Conservation (phyloP, 192 early-diverging fungal genomes). For the Pilaira anomala region DNA sequence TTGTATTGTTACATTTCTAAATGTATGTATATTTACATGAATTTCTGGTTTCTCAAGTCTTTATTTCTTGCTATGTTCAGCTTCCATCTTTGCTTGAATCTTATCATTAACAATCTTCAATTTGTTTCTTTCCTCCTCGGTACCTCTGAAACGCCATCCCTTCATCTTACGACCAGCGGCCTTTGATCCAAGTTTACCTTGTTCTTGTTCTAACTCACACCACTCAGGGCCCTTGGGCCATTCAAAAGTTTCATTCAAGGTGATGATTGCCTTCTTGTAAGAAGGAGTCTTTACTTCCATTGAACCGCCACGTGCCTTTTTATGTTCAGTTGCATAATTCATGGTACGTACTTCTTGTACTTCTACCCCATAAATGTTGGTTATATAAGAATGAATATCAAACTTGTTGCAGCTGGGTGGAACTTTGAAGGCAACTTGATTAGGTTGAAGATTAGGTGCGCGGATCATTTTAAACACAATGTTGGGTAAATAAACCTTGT, state of each 20-base stretch:
- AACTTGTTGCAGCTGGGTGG: slow-evolving; percentile 91
- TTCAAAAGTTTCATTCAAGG: slow-evolving; percentile 46
- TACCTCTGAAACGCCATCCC: slow-evolving; percentile 51
- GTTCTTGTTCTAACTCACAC: slow-evolving; percentile 40
- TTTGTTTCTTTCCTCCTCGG: slow-evolving; percentile 33
- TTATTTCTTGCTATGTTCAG: slow-evolving; percentile 39
- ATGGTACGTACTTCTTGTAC: slow-evolving; percentile 87
- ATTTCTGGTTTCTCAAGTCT: background rate
- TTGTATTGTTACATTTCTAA: too few species aligned
- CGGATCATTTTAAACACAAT: slow-evolving; percentile 79
- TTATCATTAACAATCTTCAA: slow-evolving; percentile 40
- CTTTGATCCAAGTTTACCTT: slow-evolving; percentile 39
- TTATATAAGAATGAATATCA: slow-evolving; percentile 84
- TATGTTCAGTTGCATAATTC: slow-evolving; percentile 70
- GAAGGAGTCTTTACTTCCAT: slow-evolving; percentile 30
- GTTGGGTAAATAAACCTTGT: slow-evolving; percentile 84
- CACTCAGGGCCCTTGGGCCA: slow-evolving; percentile 47
- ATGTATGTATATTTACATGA: too few species aligned
- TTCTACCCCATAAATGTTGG: slow-evolving; percentile 77
- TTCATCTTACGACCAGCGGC: slow-evolving; percentile 47
- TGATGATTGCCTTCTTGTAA: slow-evolving; percentile 63
- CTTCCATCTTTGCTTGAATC: slow-evolving; percentile 28
- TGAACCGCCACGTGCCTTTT: slow-evolving; percentile 36
- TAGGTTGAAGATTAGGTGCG: slow-evolving; percentile 68
- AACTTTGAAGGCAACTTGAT: slow-evolving; percentile 89